phyloP scores from a whole-genome alignment of 352 stramenopile genomes.

The Globisporangium canariense region DNA sequence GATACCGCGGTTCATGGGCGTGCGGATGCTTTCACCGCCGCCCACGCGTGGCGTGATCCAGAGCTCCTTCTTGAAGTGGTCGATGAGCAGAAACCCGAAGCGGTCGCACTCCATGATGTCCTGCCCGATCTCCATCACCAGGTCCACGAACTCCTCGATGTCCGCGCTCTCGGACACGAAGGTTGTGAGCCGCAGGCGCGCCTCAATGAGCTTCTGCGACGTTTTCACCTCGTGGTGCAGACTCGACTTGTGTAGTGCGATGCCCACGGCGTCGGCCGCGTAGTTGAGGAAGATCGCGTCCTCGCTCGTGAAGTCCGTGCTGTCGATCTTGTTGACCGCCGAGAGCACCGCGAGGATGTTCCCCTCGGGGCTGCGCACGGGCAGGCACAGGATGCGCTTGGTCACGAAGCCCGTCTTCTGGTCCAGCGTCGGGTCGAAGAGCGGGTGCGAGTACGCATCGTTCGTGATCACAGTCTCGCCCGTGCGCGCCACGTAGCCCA shows the following conservation, averaged over 20 bases:
- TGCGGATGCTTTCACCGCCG: constrained; percentile 45
- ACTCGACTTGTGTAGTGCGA: constrained; percentile 64
- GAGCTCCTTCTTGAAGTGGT: constrained; percentile 76
- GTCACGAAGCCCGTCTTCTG: constrained; percentile 64
- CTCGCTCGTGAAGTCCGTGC: constrained; percentile 60
- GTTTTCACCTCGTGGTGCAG: constrained; percentile 67
- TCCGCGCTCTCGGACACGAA: constrained; percentile 59
- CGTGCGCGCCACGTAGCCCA: constrained; percentile 57
- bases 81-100: constrained; percentile 65
- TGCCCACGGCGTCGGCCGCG: constrained; percentile 59
- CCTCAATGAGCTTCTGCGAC: constrained; percentile 70
- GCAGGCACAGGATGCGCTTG: constrained; percentile 57
- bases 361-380: constrained; percentile 55
- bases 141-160: constrained; percentile 60
- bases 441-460: constrained; percentile 53
- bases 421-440: constrained; percentile 66
- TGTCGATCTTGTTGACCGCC: constrained; percentile 72
- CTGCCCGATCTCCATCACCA: constrained; percentile 73
- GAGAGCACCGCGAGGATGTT: constrained; percentile 60
- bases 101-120: constrained; percentile 74
- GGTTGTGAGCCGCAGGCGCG: constrained; percentile 54
- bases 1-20: constrained; percentile 65
- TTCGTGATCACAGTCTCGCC: constrained; percentile 70
- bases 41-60: constrained; percentile 63
- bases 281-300: constrained; percentile 76